Evolutionary conservation across 1,284 basidiomycete species (phyloP), one percentile per base, ranked within the genome.

Genomic region (Chalciporus sp.): DNA sequence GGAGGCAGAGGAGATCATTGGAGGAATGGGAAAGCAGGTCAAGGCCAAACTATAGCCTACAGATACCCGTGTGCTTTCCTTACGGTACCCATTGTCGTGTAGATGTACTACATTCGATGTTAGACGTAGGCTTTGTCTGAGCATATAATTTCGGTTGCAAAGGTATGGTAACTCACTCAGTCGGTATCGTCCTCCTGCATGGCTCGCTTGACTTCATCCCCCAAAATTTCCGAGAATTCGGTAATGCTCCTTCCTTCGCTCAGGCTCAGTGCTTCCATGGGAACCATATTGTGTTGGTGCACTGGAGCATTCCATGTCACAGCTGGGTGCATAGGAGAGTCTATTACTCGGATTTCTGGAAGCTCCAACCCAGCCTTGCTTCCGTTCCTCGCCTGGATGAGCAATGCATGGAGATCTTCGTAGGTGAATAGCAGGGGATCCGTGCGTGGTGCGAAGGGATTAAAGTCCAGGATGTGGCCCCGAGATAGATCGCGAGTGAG

Each of bases 201-300:
- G 10, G 76, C 72, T 57, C 78, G 74, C 55, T 73, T 66, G 3
- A 92, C 71, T 60, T 83, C 76, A 27, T 85, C 77, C 61, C 79
- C 74, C 87, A 84, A 92, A n/a, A 76, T 61, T 17, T 80, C 74
- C 5, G 84, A 81, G 69, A 97, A 95, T 56, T 90, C 87, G 35
- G 80, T 77, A 31, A 94, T 80, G 58, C 33, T 82, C 46, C 80
- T 78, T 3, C 94, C 94, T 49, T 80, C 81, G 61, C 91, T 88
- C 66, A 96, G 73, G 49, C 81, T 82, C 19, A 97, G 75, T 12
- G 92, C 90, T 65, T 98, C 95, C 39, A 92, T 79, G 2, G 95
- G 96, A 16, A 96, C 80, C 90, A 96, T 96, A 67, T 97, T 98
- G 64, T 92, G 88, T 59, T 90, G 88, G 65, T 94, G 81, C 1